These are phyloP conservation scores for Pythium volutum DNA, from an alignment of 352 stramenopile genomes.

Conservation along the genomic window DNA sequence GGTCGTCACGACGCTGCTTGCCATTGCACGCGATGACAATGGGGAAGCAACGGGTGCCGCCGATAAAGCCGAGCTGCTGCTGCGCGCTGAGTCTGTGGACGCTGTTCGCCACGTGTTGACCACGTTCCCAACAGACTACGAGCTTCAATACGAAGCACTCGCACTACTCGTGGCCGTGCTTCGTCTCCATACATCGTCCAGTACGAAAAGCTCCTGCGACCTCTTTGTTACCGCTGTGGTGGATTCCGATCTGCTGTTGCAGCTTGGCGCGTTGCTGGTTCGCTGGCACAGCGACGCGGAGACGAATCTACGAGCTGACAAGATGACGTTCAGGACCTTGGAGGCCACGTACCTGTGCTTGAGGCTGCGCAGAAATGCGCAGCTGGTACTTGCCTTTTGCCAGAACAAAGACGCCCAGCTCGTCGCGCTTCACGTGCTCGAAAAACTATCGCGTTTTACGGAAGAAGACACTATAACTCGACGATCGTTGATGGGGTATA, in stretches of 20 bases:
- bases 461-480: background rate
- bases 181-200: slow-evolving; percentile 1
- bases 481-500: background rate
- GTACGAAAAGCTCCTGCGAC: background rate
- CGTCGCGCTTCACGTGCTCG: background rate
- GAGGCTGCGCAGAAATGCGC: background rate
- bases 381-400: slow-evolving; percentile 11
- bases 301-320: background rate
- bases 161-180: slow-evolving; percentile 8
- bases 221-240: slow-evolving; percentile 4
- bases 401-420: slow-evolving; percentile 4
- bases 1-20: slow-evolving; percentile 7
- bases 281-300: background rate
- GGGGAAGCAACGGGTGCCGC: background rate
- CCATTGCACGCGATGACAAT: background rate
- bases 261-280: slow-evolving; percentile 2
- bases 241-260: slow-evolving; percentile 6
- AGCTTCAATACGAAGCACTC: slow-evolving; percentile 6
- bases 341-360: slow-evolving; percentile 19
- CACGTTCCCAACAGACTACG: slow-evolving; percentile 7
- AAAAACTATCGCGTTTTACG: background rate
- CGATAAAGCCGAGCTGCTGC: background rate
- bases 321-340: background rate
- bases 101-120: slow-evolving; percentile 11
- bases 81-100: slow-evolving; percentile 8